These are phyloP conservation scores for Nicotiana noctiflora DNA, from an alignment of 257 asterid genomes.

Conservation along the genomic window DNA sequence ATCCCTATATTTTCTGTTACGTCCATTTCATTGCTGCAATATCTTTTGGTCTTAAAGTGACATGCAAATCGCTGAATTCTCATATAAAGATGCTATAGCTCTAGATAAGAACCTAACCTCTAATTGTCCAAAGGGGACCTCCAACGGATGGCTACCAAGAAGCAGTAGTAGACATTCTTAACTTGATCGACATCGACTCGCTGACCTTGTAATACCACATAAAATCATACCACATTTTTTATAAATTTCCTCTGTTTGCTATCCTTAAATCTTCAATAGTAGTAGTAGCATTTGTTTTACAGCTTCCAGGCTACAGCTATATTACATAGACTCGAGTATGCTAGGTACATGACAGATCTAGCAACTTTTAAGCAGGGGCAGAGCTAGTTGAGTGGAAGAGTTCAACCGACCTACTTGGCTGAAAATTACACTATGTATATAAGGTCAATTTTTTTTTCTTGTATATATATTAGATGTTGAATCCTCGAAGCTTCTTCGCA, in stretches of 20 bases:
- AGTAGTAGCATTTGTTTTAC: not conserved
- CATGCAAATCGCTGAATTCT: not conserved
- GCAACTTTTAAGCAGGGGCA: no score
- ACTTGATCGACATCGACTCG: not conserved
- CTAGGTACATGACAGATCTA: no score
- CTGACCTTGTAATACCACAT: not conserved
- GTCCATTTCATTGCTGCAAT: not conserved
- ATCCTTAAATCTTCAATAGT: not conserved
- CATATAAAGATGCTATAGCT: not conserved
- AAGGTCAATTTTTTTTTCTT: no score
- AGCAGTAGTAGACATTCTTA: not conserved
- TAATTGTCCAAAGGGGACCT: not conserved
- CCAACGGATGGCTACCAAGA: not conserved
- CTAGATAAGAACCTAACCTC: not conserved
- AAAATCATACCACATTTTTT: not conserved
- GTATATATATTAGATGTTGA: no score
- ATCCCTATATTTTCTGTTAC: not conserved
- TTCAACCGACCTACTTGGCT: no score
- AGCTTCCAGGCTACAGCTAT: not conserved
- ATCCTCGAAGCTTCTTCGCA: no score
- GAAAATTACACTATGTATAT: no score
- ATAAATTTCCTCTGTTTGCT: not conserved
- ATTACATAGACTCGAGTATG: no score
- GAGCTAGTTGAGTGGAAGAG: no score
- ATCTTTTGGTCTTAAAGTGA: not conserved